phyloP scores from a whole-genome alignment of 306 rosid species.

The Cicer arietinum region DNA sequence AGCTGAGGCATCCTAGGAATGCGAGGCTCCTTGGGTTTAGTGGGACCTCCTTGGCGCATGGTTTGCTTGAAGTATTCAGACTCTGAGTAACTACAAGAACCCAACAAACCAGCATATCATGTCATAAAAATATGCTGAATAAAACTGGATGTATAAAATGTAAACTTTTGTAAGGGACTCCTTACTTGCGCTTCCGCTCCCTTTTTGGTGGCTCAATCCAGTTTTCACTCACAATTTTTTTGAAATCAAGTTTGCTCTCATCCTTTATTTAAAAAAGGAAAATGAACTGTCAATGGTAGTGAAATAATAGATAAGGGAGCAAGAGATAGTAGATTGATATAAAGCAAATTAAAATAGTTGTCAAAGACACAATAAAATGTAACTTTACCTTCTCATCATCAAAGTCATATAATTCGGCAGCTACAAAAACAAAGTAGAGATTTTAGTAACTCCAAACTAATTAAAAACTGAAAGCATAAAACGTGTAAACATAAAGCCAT shows the following conservation, averaged over 20 bases:
- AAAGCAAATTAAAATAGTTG: conserved; percentile 18
- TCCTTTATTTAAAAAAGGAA: conserved; percentile 58
- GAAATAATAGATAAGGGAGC: conserved; percentile 1
- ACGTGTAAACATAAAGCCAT: conserved; percentile 17
- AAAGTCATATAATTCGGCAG: conserved; percentile 96
- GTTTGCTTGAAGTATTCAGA: conserved; percentile 99
- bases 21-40: conserved; percentile 96
- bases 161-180: background rate
- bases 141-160: conserved; percentile 22
- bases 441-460: conserved; percentile 38
- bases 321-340: conserved; percentile 2
- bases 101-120: conserved; percentile 13
- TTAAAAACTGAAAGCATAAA: conserved; percentile 28
- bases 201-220: conserved; percentile 98
- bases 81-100: conserved; percentile 79
- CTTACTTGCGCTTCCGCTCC: conserved; percentile 97
- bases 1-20: conserved; percentile 99
- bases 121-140: conserved; percentile 33
- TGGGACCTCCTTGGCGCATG: conserved; percentile 97
- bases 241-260: conserved; percentile 84
- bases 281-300: conserved; percentile 9
- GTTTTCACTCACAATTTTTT: conserved; percentile 94
- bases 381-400: conserved; percentile 89
- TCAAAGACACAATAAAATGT: conserved; percentile 20
- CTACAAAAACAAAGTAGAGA: conserved; percentile 57